Evolutionary conservation across 805 yeast species (phyloP).

Genomic region (Wickerhamiella nectarea): DNA sequence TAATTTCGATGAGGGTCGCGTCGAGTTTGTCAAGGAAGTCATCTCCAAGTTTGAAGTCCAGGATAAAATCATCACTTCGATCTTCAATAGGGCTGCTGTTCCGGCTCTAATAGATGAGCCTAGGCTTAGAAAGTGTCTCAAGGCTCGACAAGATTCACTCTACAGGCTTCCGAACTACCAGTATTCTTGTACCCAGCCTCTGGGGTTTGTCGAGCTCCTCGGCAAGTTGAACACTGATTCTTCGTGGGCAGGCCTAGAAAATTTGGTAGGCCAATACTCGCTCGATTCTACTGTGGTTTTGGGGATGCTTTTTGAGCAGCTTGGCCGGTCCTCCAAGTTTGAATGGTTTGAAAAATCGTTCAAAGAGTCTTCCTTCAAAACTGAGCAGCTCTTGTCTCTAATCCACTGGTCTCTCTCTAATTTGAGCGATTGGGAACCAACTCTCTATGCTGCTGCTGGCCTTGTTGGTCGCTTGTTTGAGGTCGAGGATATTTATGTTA

Average conservation of each 20-base stretch:
- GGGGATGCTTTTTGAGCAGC: not conserved
- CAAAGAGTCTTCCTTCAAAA: not conserved
- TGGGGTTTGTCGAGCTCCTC: constrained; percentile 4
- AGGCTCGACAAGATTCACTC: not conserved
- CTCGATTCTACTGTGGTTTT: constrained; percentile 1
- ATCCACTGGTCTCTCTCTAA: not conserved
- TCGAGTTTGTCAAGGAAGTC: not conserved
- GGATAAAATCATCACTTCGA: not conserved
- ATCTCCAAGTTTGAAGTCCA: constrained; percentile 3
- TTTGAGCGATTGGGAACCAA: not conserved
- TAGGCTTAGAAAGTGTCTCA: not conserved
- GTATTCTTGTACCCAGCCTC: not conserved
- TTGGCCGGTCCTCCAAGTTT: not conserved
- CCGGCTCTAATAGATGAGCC: not conserved
- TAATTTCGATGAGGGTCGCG: not conserved
- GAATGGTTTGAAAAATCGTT: not conserved
- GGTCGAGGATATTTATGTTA: not conserved
- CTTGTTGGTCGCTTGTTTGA: not conserved
- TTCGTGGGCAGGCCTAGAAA: not conserved
- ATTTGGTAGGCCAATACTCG: constrained; percentile 1
- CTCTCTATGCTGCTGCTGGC: not conserved
- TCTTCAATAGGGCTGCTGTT: not conserved
- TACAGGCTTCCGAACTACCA: not conserved
- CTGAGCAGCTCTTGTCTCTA: not conserved
- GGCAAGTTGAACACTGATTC: not conserved